Conservation (phyloP, 495 filamentous ascomycete genomes). For the Clohesyomyces aquaticus region DNA sequence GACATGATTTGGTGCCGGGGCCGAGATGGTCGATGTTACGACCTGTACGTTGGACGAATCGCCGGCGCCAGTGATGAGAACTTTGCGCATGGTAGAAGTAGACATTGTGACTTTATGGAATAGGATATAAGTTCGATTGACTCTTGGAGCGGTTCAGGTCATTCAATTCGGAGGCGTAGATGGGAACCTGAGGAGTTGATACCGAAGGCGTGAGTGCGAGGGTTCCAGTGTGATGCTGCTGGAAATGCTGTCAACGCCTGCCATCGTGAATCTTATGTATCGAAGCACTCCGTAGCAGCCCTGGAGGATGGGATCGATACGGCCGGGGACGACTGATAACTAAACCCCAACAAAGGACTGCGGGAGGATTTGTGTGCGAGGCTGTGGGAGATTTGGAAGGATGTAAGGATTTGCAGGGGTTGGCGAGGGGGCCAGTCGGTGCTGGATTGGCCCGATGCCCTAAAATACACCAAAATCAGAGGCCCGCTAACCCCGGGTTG, state of each 20-base stretch:
- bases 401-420: background rate
- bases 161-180: too few species aligned
- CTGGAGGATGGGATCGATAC: too few species aligned
- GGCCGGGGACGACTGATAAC: background rate
- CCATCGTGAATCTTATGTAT: too few species aligned
- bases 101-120: slow-evolving; percentile 24
- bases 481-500: too few species aligned
- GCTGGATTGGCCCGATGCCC: background rate
- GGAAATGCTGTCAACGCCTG: too few species aligned
- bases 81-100: slow-evolving; percentile 49
- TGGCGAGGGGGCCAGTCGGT: background rate
- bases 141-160: too few species aligned
- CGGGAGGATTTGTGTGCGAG: background rate
- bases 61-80: slow-evolving; percentile 48
- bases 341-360: background rate
- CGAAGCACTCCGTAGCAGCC: too few species aligned
- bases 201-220: too few species aligned
- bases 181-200: too few species aligned
- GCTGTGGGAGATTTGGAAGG: background rate
- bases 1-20: slow-evolving; percentile 45
- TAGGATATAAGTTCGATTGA: too few species aligned
- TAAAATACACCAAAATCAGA: too few species aligned
- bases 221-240: too few species aligned
- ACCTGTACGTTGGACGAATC: slow-evolving; percentile 45
- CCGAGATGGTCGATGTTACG: slow-evolving; percentile 40